phyloP scores from a whole-genome alignment of 345 rosid species.

The Camelina laxa region DNA sequence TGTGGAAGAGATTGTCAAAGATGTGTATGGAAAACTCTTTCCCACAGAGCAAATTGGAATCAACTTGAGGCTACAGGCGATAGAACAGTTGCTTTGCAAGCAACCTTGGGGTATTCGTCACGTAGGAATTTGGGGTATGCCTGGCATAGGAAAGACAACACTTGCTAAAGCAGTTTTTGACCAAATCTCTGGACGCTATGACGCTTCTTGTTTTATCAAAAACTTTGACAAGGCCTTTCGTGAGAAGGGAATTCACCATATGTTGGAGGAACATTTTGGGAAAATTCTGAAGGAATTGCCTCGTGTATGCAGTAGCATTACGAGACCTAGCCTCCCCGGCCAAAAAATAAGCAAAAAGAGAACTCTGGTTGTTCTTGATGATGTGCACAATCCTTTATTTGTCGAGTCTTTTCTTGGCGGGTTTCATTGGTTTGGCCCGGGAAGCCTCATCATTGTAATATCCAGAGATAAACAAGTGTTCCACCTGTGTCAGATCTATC shows the following conservation, averaged over 20 bases:
- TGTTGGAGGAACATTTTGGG: slow-evolving; percentile 18
- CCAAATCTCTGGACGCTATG: not conserved
- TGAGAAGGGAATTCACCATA: not conserved
- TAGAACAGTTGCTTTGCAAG: slow-evolving; percentile 8
- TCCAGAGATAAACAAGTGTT: slow-evolving; percentile 28
- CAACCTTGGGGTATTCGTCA: slow-evolving; percentile 11
- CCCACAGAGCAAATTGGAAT: not conserved
- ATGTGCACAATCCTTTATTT: not conserved
- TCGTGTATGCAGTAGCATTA: slow-evolving; percentile 23
- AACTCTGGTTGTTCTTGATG: slow-evolving; percentile 39
- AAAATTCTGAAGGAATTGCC: not conserved
- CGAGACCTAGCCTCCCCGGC: slow-evolving; percentile 7
- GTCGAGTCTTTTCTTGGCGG: slow-evolving; percentile 20
- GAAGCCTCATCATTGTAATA: slow-evolving; percentile 31
- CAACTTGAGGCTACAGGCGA: not conserved
- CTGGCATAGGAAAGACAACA: slow-evolving; percentile 36
- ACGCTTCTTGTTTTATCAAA: slow-evolving; percentile 24
- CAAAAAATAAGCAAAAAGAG: not conserved
- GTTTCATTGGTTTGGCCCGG: slow-evolving; percentile 23
- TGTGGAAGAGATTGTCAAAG: slow-evolving; percentile 32
- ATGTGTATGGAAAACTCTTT: slow-evolving; percentile 7
- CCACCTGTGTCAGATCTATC: not conserved
- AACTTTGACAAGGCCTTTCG: slow-evolving; percentile 12
- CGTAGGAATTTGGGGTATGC: slow-evolving; percentile 41
- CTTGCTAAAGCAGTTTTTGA: slow-evolving; percentile 14